Evolutionary conservation across 1,284 basidiomycete genomes (phyloP).

Genomic region (Xerocomus nothofagi): DNA sequence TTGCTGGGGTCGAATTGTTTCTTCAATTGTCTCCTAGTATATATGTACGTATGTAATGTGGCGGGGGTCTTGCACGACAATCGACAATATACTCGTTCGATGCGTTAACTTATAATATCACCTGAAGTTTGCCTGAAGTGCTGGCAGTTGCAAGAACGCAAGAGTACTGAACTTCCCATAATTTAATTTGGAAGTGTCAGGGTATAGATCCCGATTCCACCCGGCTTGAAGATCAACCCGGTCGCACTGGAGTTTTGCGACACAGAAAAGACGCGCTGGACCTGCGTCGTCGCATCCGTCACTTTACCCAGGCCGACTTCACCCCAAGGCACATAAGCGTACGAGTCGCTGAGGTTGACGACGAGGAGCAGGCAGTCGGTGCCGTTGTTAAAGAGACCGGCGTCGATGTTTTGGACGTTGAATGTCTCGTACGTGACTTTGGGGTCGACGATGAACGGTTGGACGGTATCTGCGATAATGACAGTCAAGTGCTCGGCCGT

Average conservation of each 20-base stretch:
- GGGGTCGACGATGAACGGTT: constrained; percentile 25
- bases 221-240: constrained; percentile 19
- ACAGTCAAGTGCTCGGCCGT: constrained; percentile 12
- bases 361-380: constrained; percentile 24
- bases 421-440: constrained; percentile 5
- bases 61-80: too few relatives aligned
- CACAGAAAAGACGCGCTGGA: constrained; percentile 18
- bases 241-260: constrained; percentile 14
- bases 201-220: constrained; percentile 30
- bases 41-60: too few relatives aligned
- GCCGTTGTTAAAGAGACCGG: constrained; percentile 25
- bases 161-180: too few relatives aligned
- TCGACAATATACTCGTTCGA: too few relatives aligned
- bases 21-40: too few relatives aligned
- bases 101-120: too few relatives aligned
- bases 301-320: constrained; percentile 18
- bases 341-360: constrained; percentile 10
- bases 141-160: too few relatives aligned
- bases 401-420: constrained; percentile 21
- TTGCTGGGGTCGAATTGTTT: too few relatives aligned
- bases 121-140: too few relatives aligned
- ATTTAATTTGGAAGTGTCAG: constrained; percentile 5
- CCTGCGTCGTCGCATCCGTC: constrained; percentile 22
- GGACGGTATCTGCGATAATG: constrained; percentile 10
- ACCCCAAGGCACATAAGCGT: constrained; percentile 20